Evolutionary conservation across 169 alveolate genomes (phyloP), one percentile per base, ranked within the genome.

Genomic region (Neospora caninum): DNA sequence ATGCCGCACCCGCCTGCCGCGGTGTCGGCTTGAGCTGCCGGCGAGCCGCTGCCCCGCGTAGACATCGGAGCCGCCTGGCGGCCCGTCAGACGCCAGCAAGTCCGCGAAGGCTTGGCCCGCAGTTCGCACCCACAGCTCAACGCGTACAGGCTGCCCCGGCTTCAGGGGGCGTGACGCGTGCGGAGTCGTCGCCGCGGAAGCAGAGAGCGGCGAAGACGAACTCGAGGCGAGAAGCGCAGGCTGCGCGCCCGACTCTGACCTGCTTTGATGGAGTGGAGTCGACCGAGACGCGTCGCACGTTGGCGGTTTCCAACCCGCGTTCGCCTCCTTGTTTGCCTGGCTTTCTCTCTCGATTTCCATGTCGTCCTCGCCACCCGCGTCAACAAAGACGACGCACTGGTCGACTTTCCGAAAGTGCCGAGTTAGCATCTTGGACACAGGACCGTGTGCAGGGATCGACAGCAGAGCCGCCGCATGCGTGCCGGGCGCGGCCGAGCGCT

Each of bases 81-180:
- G 49, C 0, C 29, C 86, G 43, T 38, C 45, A 20, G 86, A 20
- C 0, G 86, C n/a, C 39, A 82, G 89, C 53, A 82, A 31, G 39
- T 82, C 89, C 27, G 54, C 67, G 67, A 82, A 82, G 34, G 89
- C 89, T 27, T 82, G 89, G n/a, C 67, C 89, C 64, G 89, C 89
- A 13, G 89, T 82, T 49, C 89, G 53, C 41, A 41, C 89, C 89
- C 89, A 82, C 34, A 82, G 69, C 38, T 82, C 89, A 34, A 82
- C 53, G 2, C 89, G 89, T 34, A 82, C 69, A 9, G 54, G 42
- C 84, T 22, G 9, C 84, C 39, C 43, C 84, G 43, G 41, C 84
- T 2, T 36, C 84, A n/a, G 18, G 1, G 39, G 45, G 16, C 43
- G 34, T 27, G 73, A 64, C 31, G 73, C 25, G 73, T 29, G 7